A percentile compares a stretch with the other conserved stretches of the same genome.
phyloP scores from a whole-genome alignment of 2,329 filamentous ascomycete species.

The Trichoderma sp. region DNA sequence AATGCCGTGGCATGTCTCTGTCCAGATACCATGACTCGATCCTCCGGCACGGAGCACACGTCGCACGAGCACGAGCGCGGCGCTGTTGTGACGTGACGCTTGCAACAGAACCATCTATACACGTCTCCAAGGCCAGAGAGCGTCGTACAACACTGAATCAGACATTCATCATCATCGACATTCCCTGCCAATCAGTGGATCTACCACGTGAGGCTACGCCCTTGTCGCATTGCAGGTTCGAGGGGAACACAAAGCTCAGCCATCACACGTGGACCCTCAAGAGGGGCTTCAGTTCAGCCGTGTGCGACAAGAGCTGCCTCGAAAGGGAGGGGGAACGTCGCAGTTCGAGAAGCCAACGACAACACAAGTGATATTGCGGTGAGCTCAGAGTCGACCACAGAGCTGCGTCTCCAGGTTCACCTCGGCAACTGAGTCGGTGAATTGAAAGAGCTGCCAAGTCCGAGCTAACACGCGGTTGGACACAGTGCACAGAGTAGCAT shows the following conservation, averaged over 20 bases:
- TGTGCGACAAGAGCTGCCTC: conserved; percentile 5
- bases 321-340: conserved; percentile 12
- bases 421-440: conserved; percentile 19
- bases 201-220: conserved; percentile 27
- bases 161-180: conserved; percentile 8
- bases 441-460: conserved; percentile 5
- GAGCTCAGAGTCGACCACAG: conserved; percentile 7
- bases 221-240: conserved; percentile 22
- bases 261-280: conserved; percentile 27
- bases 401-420: conserved; percentile 6
- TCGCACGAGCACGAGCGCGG: neutral
- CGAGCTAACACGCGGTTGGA: conserved; percentile 12
- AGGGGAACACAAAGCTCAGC: conserved; percentile 22
- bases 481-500: conserved; percentile 4
- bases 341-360: conserved; percentile 7
- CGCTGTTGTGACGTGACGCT: neutral
- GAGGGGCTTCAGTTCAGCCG: conserved; percentile 15
- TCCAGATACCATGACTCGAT: neutral
- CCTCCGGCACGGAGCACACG: neutral
- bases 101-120: neutral
- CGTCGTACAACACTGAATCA: conserved; percentile 2
- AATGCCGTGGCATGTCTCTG: neutral
- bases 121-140: neutral
- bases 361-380: conserved; percentile 18
- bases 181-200: conserved; percentile 27